Conservation (phyloP, 1,139 yeast genomes). For the Zygosaccharomyces sapae region DNA sequence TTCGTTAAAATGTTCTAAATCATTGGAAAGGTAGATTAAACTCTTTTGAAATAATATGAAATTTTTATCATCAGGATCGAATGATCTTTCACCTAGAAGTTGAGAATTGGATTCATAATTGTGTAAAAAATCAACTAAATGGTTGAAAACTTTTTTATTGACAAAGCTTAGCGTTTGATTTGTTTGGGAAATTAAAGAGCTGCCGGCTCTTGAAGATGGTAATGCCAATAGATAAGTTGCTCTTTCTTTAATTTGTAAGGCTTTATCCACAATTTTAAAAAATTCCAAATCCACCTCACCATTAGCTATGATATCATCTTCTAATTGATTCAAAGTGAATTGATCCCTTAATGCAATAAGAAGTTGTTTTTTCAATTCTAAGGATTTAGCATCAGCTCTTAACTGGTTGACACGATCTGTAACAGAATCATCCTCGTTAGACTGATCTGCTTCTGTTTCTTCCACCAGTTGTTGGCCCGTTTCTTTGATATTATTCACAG, state of each 20-base stretch:
- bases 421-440: conserved; percentile 6
- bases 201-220: conserved; percentile 69
- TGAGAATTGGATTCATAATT: conserved; percentile 26
- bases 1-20: conserved; percentile 44
- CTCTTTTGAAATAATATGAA: conserved; percentile 31
- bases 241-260: conserved; percentile 59
- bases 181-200: conserved; percentile 61
- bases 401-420: conserved; percentile 22
- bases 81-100: conserved; percentile 15
- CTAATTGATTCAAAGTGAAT: conserved; percentile 69
- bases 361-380: conserved; percentile 52
- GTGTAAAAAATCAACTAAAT: conserved; percentile 36
- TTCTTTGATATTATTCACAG: conserved; percentile 44
- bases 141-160: conserved; percentile 37
- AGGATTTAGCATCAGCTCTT: conserved; percentile 31
- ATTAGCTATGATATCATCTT: conserved; percentile 52
- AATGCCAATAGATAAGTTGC: conserved; percentile 66
- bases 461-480: conserved; percentile 41
- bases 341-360: conserved; percentile 56
- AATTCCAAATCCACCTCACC: conserved; percentile 54
- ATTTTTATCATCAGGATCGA: conserved; percentile 25
- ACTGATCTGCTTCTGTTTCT: conserved; percentile 6
- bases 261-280: conserved; percentile 56
- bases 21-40: conserved; percentile 36
- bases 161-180: conserved; percentile 39